Evolutionary conservation across 805 yeast genomes (phyloP), one percentile per base, ranked within the genome.

Genomic region (Metschnikowia santaceciliae): DNA sequence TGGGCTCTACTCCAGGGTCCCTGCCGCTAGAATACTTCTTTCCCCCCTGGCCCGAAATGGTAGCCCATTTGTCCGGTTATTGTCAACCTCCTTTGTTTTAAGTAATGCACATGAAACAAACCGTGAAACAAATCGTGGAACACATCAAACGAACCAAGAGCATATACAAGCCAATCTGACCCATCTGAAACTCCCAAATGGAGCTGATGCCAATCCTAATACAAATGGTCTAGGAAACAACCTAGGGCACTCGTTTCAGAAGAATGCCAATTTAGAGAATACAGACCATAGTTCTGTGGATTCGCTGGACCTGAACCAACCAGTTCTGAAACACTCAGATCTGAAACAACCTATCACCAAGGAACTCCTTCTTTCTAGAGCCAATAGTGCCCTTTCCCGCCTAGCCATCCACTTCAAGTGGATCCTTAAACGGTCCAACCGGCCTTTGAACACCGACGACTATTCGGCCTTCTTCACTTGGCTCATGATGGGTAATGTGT

Each of bases 361-460:
- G 38, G 67, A 62, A 35, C 60, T 60, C 39, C 59, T 63, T 13
- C 58, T 64, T 30, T 56, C 67, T 6, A 54, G 58, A 7, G 65
- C 76, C n/a, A 69, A 58, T 39, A 67, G 60, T 45, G 54, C 65
- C 30, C 56, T 66, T 32, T 55, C 67, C 6, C 57, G 77, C 42
- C 42, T 71, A 20, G 57, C 55, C 41, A 64, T 75, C 15, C 66
- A 76, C 46, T 49, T 84, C 47, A 85, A 83, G 64, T 90, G 97
- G 96, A 64, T 82, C 1, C 67, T 94, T 47, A 87, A 88, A 50
- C 76, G 80, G 47, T 86, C 89, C 11, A 81, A 83, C 57, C 76
- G 95, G 15, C 97, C 97, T 1, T 88, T 89, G 71, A 91, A 86
- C 64, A 81, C 88, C n/a, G 98, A 94, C 68, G 97, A 92, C 61